These are phyloP conservation scores for Chiua virens DNA, from an alignment of 768 basidiomycete genomes.

Conservation along the genomic window DNA sequence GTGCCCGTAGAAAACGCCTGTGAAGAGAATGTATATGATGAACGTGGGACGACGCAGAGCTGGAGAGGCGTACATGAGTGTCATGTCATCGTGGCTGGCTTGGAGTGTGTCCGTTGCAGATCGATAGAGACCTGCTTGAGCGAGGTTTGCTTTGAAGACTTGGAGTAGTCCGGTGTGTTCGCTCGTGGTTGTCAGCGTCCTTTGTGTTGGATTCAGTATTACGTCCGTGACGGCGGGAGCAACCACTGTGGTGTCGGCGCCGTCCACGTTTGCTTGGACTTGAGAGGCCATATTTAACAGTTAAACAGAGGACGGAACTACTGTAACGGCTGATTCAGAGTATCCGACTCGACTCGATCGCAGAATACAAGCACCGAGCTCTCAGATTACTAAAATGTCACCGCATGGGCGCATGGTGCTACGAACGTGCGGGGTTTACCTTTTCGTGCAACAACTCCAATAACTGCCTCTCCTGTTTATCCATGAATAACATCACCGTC, in stretches of 20 bases:
- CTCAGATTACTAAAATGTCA: too few species aligned
- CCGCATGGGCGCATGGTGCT: neutral
- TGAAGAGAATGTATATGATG: neutral
- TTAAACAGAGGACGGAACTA: neutral
- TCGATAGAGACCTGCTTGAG: constrained; percentile 51
- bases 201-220: neutral
- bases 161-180: constrained; percentile 28
- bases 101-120: constrained; percentile 30
- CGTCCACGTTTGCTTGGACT: neutral
- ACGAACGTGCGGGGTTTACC: constrained; percentile 10
- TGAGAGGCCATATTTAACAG: constrained; percentile 4
- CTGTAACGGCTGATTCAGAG: too few species aligned
- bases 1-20: constrained; percentile 83
- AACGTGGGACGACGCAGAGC: neutral
- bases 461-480: constrained; percentile 48
- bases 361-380: too few species aligned
- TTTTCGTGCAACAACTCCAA: constrained; percentile 47
- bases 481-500: constrained; percentile 65
- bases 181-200: neutral
- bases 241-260: neutral
- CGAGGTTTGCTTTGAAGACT: constrained; percentile 54
- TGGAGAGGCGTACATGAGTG: constrained; percentile 57
- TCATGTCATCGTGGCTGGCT: constrained; percentile 64
- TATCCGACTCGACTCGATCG: too few species aligned
- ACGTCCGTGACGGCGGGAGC: neutral